Base-by-base conservation (phyloP, 352 stramenopile genomes). In the Phytopythium montanum region DNA sequence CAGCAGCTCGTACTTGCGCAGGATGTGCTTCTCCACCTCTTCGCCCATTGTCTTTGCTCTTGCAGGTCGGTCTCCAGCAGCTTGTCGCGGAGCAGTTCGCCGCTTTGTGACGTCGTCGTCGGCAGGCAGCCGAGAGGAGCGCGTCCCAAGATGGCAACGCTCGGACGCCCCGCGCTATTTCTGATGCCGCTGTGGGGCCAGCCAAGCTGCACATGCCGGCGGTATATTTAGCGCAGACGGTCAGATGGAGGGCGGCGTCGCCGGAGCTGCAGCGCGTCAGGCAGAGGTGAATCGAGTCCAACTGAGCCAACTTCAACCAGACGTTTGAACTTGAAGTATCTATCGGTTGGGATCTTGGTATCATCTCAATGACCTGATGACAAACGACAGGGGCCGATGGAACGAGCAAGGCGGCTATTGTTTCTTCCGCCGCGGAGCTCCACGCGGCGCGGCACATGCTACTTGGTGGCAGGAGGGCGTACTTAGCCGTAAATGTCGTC, bases 1-100 rank as follows among this genome's bases (percentile, higher is more conserved):
- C 42, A 94, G 79, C 65, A 98, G 75, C 72, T 98, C 90, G 66
- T 97, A 98, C 69, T 97, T 96, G 73, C 88, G 81, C 64, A 97
- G 61, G 59, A 98, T 94, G 65, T 98, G 92, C 60, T 92, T 93
- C 66, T 98, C 90, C 53, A 98, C 86, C 64, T 97, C 88, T 75
- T 98, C 92, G 8, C 82, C 85, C 91, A 98, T 98, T 42, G 58
- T 42, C 62, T 12, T 18, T 21, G 48, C 31, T 28, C 26, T 25
- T 14, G 46, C 18, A 28, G 6, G 18, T 14, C n/a, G 3, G 1
- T n/a, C 26, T 23, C 48, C 26, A 7, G 29, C 48, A 41, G 48
- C 14, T 6, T 42, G 36, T 18, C 33, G 33, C 33, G 5, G 1
- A 5, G 23, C 16, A 16, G 8, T 12, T 1, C 39, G 28, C 26